Conservation (phyloP, 768 basidiomycete species). For the Leucosporidium creatinivorum region DNA sequence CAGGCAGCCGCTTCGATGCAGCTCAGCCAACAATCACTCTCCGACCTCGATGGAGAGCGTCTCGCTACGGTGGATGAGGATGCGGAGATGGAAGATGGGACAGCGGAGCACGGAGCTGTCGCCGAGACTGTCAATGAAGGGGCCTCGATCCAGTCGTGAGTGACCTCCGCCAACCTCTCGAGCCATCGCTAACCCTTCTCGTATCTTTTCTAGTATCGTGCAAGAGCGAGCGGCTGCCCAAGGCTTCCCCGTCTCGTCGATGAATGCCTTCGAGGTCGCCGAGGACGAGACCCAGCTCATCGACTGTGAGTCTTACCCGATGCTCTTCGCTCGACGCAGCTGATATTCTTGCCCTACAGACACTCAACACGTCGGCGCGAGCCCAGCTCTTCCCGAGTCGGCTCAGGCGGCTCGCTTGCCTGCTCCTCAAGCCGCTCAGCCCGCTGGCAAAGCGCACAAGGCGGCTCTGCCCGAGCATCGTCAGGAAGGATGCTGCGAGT, state of each 20-base stretch:
- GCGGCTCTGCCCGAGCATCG: neutral
- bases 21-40: too few species aligned
- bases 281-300: constrained; percentile 21
- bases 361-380: neutral
- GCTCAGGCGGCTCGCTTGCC: neutral
- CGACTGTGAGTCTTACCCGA: constrained; percentile 7
- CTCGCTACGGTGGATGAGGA: neutral
- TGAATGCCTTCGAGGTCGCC: constrained; percentile 1
- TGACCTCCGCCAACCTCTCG: too few species aligned
- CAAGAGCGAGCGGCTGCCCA: neutral
- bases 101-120: neutral
- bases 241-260: neutral
- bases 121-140: too few species aligned
- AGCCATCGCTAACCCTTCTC: neutral
- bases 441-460: neutral
- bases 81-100: neutral
- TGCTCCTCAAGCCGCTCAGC: constrained; percentile 6
- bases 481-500: neutral
- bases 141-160: neutral
- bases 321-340: neutral
- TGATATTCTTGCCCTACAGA: too few species aligned
- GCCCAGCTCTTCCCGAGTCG: neutral
- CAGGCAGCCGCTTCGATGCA: neutral
- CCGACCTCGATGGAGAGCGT: too few species aligned
- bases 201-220: neutral